A percentile compares a stretch with the other conserved stretches of the same genome.
phyloP scores from a whole-genome alignment of 2,329 filamentous ascomycete species.

The Ophiocordyceps polyrhachis-furcata region DNA sequence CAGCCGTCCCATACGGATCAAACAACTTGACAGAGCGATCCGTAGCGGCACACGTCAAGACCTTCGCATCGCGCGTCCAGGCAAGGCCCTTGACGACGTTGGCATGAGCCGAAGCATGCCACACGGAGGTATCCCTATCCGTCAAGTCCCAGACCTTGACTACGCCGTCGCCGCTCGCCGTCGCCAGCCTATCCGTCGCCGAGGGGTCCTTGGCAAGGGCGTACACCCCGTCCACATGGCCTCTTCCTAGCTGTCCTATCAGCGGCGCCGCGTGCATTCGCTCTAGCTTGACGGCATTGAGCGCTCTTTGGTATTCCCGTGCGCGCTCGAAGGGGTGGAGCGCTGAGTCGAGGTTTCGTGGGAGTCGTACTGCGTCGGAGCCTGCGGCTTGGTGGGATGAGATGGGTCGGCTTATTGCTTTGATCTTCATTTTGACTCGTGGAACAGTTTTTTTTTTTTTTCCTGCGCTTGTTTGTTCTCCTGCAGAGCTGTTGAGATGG shows the following conservation, averaged over 20 bases:
- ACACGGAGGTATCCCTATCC: conserved; percentile 53
- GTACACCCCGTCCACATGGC: conserved; percentile 79
- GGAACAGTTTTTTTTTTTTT: no score
- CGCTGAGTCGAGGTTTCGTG: conserved; percentile 62
- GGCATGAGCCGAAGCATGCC: conserved; percentile 69
- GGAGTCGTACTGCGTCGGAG: conserved; percentile 43
- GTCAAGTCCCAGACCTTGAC: conserved; percentile 82
- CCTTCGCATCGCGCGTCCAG: conserved; percentile 72
- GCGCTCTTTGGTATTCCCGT: conserved; percentile 43
- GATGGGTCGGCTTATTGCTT: conserved; percentile 47
- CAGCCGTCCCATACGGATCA: conserved; percentile 63
- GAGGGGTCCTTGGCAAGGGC: conserved; percentile 63
- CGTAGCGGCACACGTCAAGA: conserved; percentile 69
- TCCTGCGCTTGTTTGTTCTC: no score
- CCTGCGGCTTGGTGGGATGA: conserved; percentile 48
- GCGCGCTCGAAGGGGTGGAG: conserved; percentile 84
- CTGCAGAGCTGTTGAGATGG: neutral
- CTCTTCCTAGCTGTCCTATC: conserved; percentile 67
- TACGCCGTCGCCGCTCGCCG: conserved; percentile 77
- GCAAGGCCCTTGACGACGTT: conserved; percentile 83
- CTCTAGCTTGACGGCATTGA: conserved; percentile 76
- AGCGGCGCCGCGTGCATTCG: conserved; percentile 69
- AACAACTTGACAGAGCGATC: conserved; percentile 82
- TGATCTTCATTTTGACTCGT: conserved; percentile 31
- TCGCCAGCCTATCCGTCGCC: conserved; percentile 56